These are phyloP conservation scores for Xylaria sp. DNA, from an alignment of 2,329 filamentous ascomycete species.

Conservation along the genomic window DNA sequence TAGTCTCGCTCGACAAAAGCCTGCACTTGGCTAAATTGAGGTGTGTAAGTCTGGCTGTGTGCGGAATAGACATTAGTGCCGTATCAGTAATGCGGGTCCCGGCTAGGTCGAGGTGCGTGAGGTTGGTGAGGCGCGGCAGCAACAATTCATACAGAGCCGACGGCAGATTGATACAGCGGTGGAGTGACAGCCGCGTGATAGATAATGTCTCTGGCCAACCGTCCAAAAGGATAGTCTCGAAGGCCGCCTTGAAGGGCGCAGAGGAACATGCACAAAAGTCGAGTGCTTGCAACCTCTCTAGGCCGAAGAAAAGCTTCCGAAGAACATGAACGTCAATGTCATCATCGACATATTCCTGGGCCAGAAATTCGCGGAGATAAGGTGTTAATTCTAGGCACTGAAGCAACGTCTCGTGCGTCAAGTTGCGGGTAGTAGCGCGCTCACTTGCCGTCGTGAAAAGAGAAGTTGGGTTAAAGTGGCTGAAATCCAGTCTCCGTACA, in stretches of 20 bases:
- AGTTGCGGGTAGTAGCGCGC: constrained; percentile 74
- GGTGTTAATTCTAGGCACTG: constrained; percentile 75
- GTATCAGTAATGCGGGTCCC: constrained; percentile 77
- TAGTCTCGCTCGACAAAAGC: constrained; percentile 66
- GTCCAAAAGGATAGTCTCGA: constrained; percentile 60
- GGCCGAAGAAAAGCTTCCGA: constrained; percentile 70
- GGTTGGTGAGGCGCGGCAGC: constrained; percentile 69
- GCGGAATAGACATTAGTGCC: constrained; percentile 72
- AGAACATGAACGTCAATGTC: constrained; percentile 74
- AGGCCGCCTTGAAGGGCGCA: constrained; percentile 67
- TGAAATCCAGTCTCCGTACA: constrained; percentile 81
- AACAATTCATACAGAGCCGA: constrained; percentile 70
- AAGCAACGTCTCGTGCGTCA: constrained; percentile 75
- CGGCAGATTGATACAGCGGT: constrained; percentile 77
- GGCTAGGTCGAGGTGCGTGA: constrained; percentile 81
- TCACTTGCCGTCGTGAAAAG: constrained; percentile 77
- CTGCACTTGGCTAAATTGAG: constrained; percentile 80
- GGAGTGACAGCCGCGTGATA: constrained; percentile 73
- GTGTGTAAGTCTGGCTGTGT: constrained; percentile 75
- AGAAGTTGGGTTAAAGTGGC: constrained; percentile 81
- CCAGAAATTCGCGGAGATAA: constrained; percentile 76
- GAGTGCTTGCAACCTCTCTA: constrained; percentile 68
- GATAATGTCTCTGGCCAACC: constrained; percentile 61
- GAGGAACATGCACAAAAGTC: constrained; percentile 82
- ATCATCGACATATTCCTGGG: constrained; percentile 80